These are phyloP conservation scores for Neckera pumila DNA, from an alignment of 225 moss, liverwort and hornwort species.

Conservation along the genomic window DNA sequence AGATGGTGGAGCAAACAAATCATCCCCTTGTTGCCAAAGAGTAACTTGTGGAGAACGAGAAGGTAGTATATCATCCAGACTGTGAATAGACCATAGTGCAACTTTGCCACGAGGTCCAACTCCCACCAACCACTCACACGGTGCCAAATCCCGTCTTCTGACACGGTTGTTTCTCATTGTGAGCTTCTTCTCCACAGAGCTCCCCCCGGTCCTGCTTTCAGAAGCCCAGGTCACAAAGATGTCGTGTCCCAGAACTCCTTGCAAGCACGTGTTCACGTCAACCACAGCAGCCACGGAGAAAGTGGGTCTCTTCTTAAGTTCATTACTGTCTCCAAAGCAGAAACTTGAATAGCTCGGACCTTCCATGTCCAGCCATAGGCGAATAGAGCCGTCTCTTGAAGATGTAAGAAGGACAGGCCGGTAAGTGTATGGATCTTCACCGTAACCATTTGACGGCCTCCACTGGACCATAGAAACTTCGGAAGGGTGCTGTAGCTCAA, in stretches of 20 bases:
- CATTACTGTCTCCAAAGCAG: slow-evolving; percentile 27
- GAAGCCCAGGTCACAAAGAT: slow-evolving; percentile 73
- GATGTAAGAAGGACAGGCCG: slow-evolving; percentile 79
- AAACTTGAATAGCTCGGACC: slow-evolving; percentile 49
- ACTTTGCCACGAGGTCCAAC: slow-evolving; percentile 79
- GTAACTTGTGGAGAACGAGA: slow-evolving; percentile 62
- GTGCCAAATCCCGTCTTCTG: slow-evolving; percentile 31
- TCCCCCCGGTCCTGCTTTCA: slow-evolving; percentile 51
- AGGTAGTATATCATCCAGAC: slow-evolving; percentile 83
- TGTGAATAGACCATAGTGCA: slow-evolving; percentile 86
- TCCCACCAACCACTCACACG: slow-evolving; percentile 89
- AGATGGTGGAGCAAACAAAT: slow-evolving; percentile 47
- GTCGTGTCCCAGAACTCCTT: slow-evolving; percentile 63
- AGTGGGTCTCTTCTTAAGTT: slow-evolving; percentile 62
- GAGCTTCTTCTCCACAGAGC: slow-evolving; percentile 12
- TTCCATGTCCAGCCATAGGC: slow-evolving; percentile 90
- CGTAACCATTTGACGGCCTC: slow-evolving; percentile 74
- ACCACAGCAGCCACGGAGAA: slow-evolving; percentile 86
- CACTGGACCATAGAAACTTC: slow-evolving; percentile 72
- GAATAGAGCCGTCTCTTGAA: slow-evolving; percentile 74
- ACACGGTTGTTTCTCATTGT: slow-evolving; percentile 8
- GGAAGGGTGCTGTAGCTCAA: slow-evolving; percentile 68
- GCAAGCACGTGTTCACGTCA: slow-evolving; percentile 65
- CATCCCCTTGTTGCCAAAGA: slow-evolving; percentile 71
- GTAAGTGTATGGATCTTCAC: slow-evolving; percentile 46